These are phyloP conservation scores for Elaeis oleifera DNA, from an alignment of 202 grass and related monocot genomes.

Conservation along the genomic window DNA sequence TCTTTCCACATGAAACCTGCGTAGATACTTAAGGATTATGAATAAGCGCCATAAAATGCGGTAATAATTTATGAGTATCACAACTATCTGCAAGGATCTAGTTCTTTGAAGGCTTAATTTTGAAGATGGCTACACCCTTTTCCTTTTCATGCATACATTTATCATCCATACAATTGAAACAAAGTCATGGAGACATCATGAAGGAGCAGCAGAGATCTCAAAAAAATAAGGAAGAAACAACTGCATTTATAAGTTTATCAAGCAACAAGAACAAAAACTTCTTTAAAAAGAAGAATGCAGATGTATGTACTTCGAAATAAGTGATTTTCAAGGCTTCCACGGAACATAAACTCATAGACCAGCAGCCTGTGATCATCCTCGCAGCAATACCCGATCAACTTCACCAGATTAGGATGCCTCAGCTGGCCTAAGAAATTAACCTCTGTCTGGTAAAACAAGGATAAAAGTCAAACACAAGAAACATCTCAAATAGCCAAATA, in stretches of 20 bases:
- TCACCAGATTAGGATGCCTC: constrained; percentile 97
- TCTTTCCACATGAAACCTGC: no score
- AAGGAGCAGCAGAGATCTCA: neutral
- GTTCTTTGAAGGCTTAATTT: no score
- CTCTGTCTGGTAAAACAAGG: constrained; percentile 55
- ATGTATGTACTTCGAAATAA: constrained; percentile 83
- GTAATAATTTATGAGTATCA: no score
- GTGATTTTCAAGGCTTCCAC: constrained; percentile 98
- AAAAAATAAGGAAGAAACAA: constrained; percentile 14
- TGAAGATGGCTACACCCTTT: no score
- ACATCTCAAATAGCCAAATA: neutral
- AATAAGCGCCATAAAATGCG: no score
- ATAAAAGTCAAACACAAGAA: constrained; percentile 18
- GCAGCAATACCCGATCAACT: constrained; percentile 98
- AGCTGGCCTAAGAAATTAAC: constrained; percentile 94
- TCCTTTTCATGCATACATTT: no score
- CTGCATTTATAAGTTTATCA: constrained; percentile 1
- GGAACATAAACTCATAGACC: constrained; percentile 97
- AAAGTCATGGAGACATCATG: no score
- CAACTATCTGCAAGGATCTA: no score
- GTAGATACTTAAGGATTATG: no score
- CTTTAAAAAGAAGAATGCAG: constrained; percentile 16
- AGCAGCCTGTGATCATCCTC: constrained; percentile 97
- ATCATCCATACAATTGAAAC: no score
- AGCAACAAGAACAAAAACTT: neutral